Percentiles rank a stretch among this genome's conserved stretches.
These are phyloP conservation scores for Pichia sp. DNA, from an alignment of 1,139 yeast genomes.

Conservation along the genomic window DNA sequence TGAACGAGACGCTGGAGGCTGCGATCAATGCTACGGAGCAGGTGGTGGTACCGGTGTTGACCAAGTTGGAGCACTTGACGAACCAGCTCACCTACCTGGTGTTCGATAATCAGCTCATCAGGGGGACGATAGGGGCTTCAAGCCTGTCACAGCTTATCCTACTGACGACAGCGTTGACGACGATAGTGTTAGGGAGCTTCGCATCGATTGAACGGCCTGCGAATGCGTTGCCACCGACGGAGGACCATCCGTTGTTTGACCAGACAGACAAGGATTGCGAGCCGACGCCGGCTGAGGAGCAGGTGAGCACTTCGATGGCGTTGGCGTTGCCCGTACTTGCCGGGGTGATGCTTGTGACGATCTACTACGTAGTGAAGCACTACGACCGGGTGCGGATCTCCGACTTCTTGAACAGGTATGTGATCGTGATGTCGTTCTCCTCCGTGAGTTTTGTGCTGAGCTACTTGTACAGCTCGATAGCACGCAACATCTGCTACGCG, in stretches of 20 bases:
- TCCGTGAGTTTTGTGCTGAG: conserved; percentile 30
- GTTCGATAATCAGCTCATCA: conserved; percentile 22
- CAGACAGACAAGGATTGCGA: conserved; percentile 42
- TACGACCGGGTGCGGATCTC: conserved; percentile 32
- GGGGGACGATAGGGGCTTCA: conserved; percentile 13
- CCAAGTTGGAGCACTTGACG: conserved; percentile 9
- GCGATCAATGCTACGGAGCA: background rate
- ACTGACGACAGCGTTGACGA: conserved; percentile 29
- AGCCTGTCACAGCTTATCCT: conserved; percentile 18
- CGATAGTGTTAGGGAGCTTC: conserved; percentile 39
- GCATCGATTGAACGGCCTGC: conserved; percentile 42
- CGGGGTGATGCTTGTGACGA: conserved; percentile 15
- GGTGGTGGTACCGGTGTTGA: conserved; percentile 1
- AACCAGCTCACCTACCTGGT: conserved; percentile 21
- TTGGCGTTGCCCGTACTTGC: conserved; percentile 41
- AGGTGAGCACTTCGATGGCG: conserved; percentile 33
- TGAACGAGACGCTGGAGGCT: background rate
- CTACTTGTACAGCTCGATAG: conserved; percentile 25
- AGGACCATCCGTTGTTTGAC: conserved; percentile 41
- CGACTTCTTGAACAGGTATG: conserved; percentile 33
- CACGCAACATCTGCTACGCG: conserved; percentile 28
- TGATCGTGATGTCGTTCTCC: conserved; percentile 32
- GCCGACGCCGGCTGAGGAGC: conserved; percentile 22
- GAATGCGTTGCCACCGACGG: conserved; percentile 42
- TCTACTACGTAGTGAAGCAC: conserved; percentile 32